Evolutionary conservation across 208 protist species (phyloP), one percentile per base, ranked within the genome.

Genomic region (Angomonas deanei): DNA sequence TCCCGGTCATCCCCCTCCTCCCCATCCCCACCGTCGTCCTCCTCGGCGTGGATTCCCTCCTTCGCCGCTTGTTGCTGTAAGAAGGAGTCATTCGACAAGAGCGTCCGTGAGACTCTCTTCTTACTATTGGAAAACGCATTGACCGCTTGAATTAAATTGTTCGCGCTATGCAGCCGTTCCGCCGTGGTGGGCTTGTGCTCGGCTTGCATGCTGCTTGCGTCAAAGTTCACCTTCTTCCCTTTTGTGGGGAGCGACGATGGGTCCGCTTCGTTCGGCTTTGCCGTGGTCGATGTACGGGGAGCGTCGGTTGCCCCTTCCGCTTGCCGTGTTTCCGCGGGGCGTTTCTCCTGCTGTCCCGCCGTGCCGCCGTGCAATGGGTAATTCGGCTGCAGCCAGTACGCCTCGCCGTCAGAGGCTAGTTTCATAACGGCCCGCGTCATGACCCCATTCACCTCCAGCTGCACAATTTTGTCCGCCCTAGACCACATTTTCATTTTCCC

Each of bases 371-470:
- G 1, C 11, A 30, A 28, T 26, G 32, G 4, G 15, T 58, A 28
- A 17, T 67, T 39, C 5, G 76, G 80, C 55, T 79, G 73, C 54
- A 98, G 68, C 82, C 98, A 98, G 72, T 92, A 98, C 15, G 93
- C 91, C 64, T 98, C 95, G 13, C 97, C 97, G 5, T 86, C 91
- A 1, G 84, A 68, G 36, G 96, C 96, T 15, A 99, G 84, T 42
- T 98, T 97, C 97, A 99, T 99, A 15, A 90, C 78, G 0, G 98
- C 73, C 6, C 70, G 53, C 1, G 92, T 96, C 26, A 82, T 57
- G 34, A 84, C 56, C 11, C 82, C 92, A 62, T 99, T 99, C 5
- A 99, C 96, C 61, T 88, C 77, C n/a, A 99, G 89, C 57, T 79
- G 70, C 27, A 98, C 94, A 6, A 97, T 74, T 36, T 98, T 97